A percentile compares a stretch with the other conserved stretches of the same genome.
Conservation (phyloP, 148 eudicot species). For the Rhododendron mucronatum region DNA sequence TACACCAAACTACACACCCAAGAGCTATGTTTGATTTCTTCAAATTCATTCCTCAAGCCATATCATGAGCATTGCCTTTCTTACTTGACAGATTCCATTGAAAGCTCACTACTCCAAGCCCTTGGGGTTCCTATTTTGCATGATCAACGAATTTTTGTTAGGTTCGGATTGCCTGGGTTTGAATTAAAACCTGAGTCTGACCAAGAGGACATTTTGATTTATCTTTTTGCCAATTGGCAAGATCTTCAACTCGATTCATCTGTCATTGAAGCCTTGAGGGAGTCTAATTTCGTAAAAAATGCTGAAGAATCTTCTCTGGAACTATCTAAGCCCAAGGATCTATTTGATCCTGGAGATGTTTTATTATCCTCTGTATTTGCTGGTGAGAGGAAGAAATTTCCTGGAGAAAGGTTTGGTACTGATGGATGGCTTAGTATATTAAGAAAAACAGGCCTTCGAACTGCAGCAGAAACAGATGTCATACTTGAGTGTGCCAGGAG, state of each 20-base stretch:
- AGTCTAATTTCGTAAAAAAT: conserved; percentile 65
- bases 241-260: conserved; percentile 74
- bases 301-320: conserved; percentile 72
- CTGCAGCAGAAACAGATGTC: conserved; percentile 70
- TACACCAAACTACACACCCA: conserved; percentile 51
- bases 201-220: conserved; percentile 79
- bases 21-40: conserved; percentile 72
- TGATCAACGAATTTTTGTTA: conserved; percentile 74
- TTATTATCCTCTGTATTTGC: conserved; percentile 76
- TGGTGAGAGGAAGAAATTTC: conserved; percentile 78
- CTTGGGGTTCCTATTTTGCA: conserved; percentile 81
- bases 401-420: conserved; percentile 83
- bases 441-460: conserved; percentile 74
- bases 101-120: conserved; percentile 62
- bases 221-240: conserved; percentile 78
- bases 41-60: conserved; percentile 83
- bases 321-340: conserved; percentile 67
- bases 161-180: conserved; percentile 81
- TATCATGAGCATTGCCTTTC: conserved; percentile 68
- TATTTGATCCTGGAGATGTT: conserved; percentile 88
- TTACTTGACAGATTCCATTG: conserved; percentile 48
- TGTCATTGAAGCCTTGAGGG: conserved; percentile 66
- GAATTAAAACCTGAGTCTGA: conserved; percentile 65
- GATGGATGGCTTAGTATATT: conserved; percentile 85
- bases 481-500: conserved; percentile 90